Evolutionary conservation across 495 filamentous ascomycete genomes (phyloP), one percentile per base, ranked within the genome.

Genomic region (Neurospora sp.): DNA sequence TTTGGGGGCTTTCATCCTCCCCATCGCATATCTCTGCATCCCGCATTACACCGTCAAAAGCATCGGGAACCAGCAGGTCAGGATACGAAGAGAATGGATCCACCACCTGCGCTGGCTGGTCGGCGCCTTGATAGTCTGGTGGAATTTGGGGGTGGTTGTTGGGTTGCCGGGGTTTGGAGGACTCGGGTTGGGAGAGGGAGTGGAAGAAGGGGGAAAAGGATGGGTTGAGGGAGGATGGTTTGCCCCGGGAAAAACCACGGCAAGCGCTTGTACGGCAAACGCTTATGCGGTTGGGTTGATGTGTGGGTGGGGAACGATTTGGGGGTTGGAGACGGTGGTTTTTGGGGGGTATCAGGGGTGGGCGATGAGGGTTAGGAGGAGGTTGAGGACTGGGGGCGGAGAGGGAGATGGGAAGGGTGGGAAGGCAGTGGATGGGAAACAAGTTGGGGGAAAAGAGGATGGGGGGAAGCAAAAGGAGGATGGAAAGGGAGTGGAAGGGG

Each of bases 211-310:
- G n/a, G 20, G 20, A 27, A 6, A 35, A 35, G 35, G 3, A 5
- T 31, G 27, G 27, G 27, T 31, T 31, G 3, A 35, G 35, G 10
- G 20, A 4, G n/a, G 20, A 6, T 60, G 49, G 49, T 60, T 60
- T 1, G 5, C 11, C 0, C 5, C 54, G 14, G 27, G 54, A 2
- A 66, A 79, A 37, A 77, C 88, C 69, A 84, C 87, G 16, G 85
- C 83, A 12, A 88, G 88, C 70, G 74, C 86, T 1, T 85, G 87
- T 69, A 88, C 90, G 69, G 91, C 86, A 3, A 80, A 87, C 62
- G 88, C 89, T 0, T 94, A 93, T 76, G 88, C 87, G n/a, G 82
- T 88, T 23, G 94, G 94, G 0, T 74, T 95, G 70, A 78, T 91
- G 31, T 84, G 84, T 0, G 84, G 85, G 14, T 96, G 92, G 91